Base-by-base conservation (phyloP, 139 green algal genomes). In the Closterium sp. region DNA sequence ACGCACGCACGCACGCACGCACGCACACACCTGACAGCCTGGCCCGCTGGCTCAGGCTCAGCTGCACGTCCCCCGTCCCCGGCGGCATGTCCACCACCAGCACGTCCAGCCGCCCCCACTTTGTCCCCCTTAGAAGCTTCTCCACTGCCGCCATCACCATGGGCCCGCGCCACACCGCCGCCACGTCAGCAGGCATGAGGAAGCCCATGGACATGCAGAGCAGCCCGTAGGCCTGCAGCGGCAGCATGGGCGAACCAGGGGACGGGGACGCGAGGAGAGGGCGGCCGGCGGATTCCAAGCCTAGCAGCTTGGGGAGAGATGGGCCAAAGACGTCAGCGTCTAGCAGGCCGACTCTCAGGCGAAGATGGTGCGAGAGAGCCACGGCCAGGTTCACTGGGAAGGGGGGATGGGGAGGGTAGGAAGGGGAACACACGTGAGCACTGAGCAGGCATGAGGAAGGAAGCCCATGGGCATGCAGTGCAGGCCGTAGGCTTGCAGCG, bases 281-380 rank as follows among this genome's bases (percentile, higher is more conserved):
- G 55, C 55, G 55, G 55, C 55, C 55, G 16, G 55, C 55, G 4
- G 55, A 28, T 16, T 28, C 10, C 33, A 99, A 88, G 87, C 96
- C 96, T 95, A 99, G 97, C 91, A 99, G 95, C 0, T 91, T 95
- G 1, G 96, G 97, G 0, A 98, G 88, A 0, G 96, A 98, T 19
- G 97, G 97, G 0, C 97, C 97, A 90, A 97, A 97, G 10, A 99
- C 96, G 85, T 99, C 97, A 0, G 97, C 97, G 94, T 99, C 97
- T 38, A 99, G 87, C 12, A 99, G 89, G 0, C 97, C 97, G 36
- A 99, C 97, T 1, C 92, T 93, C 89, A 98, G 94, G 4, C 55
- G 55, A 16, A 76, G 23, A 19, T 76, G 55, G 0, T 19, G 55
- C 4, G 55, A 25, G 9, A 76, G 55, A 19, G 55, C 55, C 10